A percentile compares a stretch with the other conserved stretches of the same genome.
These are phyloP conservation scores for Picochlorum sp. DNA, from an alignment of 139 green algal species.

Conservation along the genomic window DNA sequence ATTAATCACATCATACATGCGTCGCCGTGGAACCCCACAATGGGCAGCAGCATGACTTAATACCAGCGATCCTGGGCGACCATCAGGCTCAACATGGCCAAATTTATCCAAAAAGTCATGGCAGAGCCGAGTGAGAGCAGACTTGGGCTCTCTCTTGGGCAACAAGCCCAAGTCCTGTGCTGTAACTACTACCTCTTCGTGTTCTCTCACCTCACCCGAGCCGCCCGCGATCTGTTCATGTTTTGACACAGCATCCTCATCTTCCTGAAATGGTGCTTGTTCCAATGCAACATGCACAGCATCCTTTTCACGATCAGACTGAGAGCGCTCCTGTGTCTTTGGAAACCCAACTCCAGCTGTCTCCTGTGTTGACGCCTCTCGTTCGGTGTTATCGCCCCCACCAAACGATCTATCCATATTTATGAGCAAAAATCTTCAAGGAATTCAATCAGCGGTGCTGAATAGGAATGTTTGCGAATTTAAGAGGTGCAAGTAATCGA, in stretches of 20 bases:
- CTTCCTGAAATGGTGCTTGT: neutral
- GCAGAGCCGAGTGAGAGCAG: slow-evolving; percentile 40
- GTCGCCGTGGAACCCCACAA: slow-evolving; percentile 53
- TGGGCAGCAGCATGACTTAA: slow-evolving; percentile 42
- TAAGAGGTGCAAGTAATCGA: too few species aligned
- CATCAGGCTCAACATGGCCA: slow-evolving; percentile 23
- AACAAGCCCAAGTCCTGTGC: slow-evolving; percentile 4
- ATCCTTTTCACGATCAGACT: neutral
- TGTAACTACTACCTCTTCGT: neutral
- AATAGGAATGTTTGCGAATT: too few species aligned
- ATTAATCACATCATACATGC: slow-evolving; percentile 82
- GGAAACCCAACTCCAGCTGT: too few species aligned
- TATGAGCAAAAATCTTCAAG: too few species aligned
- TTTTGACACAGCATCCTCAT: neutral
- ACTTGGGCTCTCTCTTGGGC: slow-evolving; percentile 13
- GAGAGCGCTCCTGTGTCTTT: neutral
- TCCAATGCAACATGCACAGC: slow-evolving; percentile 3
- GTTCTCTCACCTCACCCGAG: neutral
- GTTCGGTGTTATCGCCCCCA: too few species aligned
- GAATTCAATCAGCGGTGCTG: too few species aligned
- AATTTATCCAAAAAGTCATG: slow-evolving; percentile 40
- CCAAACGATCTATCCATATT: too few species aligned
- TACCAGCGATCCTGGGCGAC: slow-evolving; percentile 17
- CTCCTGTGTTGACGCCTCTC: too few species aligned
- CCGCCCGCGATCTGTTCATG: neutral